These are phyloP conservation scores for Uronychia binucleata DNA, from an alignment of 73 alveolate genomes.

Conservation along the genomic window DNA sequence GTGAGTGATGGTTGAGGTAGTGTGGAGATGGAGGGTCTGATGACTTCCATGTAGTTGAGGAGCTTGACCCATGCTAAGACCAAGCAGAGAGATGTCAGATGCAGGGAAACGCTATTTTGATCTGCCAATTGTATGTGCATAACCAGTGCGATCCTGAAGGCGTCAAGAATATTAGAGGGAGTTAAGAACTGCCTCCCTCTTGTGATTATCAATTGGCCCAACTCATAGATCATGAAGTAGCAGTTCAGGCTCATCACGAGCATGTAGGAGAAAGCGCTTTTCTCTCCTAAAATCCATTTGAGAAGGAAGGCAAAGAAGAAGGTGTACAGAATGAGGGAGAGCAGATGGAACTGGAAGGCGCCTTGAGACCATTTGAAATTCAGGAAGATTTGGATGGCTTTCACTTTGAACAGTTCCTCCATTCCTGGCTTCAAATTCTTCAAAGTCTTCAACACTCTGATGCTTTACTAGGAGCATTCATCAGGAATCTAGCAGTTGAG, in stretches of 20 bases:
- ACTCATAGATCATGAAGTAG: constrained; percentile 12
- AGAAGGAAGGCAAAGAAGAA: constrained; percentile 12
- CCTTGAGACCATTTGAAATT: constrained; percentile 17
- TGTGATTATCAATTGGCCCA: constrained; percentile 8
- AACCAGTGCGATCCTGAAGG: constrained; percentile 6
- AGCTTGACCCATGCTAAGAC: constrained; percentile 20
- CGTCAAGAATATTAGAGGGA: constrained; percentile 18
- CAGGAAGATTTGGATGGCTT: not conserved
- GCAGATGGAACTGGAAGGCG: constrained; percentile 12
- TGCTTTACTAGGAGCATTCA: not conserved
- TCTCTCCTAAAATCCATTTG: constrained; percentile 11
- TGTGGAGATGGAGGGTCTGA: constrained; percentile 27
- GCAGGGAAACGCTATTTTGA: not conserved
- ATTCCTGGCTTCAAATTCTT: not conserved
- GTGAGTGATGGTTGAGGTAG: too few species aligned
- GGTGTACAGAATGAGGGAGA: constrained; percentile 1
- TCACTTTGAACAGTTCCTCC: not conserved
- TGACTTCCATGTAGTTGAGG: constrained; percentile 27
- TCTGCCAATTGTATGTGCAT: not conserved
- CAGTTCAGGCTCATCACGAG: constrained; percentile 6
- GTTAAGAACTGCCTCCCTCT: not conserved
- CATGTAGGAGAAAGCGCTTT: not conserved
- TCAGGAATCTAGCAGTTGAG: not conserved
- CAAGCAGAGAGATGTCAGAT: constrained; percentile 12
- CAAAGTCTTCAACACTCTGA: not conserved